A percentile compares a stretch with the other conserved stretches of the same genome.
phyloP scores from a whole-genome alignment of 202 grass and related monocot genomes.

The Carex arenaria region DNA sequence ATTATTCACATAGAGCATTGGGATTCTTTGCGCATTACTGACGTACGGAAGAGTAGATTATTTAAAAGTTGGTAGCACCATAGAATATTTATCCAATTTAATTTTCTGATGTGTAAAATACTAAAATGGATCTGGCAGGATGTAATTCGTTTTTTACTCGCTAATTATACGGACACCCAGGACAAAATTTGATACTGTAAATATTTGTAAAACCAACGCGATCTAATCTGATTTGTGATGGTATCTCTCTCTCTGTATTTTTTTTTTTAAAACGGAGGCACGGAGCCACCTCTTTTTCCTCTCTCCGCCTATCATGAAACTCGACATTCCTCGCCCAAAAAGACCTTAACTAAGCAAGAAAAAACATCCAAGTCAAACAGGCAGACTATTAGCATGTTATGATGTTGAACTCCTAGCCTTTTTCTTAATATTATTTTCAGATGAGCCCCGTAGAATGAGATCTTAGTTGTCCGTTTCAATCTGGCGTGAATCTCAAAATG shows the following conservation, averaged over 20 bases:
- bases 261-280: too few species aligned
- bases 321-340: too few species aligned
- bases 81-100: not conserved
- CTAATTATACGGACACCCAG: not conserved
- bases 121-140: not conserved
- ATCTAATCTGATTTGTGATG: not conserved
- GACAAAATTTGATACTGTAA: not conserved
- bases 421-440: not conserved
- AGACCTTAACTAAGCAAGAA: too few species aligned
- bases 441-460: too few species aligned
- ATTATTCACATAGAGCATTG: conserved; percentile 13
- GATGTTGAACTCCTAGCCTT: not conserved
- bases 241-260: not conserved
- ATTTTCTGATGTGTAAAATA: not conserved
- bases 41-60: not conserved
- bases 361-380: not conserved
- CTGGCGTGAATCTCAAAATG: too few species aligned
- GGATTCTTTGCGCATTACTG: not conserved
- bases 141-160: not conserved
- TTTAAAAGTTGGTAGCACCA: not conserved
- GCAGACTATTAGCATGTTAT: not conserved
- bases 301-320: not conserved
- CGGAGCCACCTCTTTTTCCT: too few species aligned
- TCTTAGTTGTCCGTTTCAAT: too few species aligned
- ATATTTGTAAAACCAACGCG: not conserved